These are phyloP conservation scores for Trametes versicolor DNA, from an alignment of 1,284 basidiomycete genomes.

Conservation along the genomic window DNA sequence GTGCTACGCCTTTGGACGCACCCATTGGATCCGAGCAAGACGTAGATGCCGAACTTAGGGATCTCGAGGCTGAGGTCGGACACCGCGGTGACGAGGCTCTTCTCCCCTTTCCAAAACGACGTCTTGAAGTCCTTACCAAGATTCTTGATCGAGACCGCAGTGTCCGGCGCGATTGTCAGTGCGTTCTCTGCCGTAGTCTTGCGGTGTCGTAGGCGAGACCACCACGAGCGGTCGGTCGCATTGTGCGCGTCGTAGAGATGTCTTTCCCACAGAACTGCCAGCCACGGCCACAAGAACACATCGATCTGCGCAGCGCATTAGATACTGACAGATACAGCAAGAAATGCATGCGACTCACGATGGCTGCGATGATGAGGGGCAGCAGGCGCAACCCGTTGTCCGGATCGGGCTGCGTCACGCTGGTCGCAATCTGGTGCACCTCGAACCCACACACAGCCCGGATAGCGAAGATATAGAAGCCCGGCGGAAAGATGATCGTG, in stretches of 20 bases:
- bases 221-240: slow-evolving; percentile 43
- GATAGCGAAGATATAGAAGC: slow-evolving; percentile 79
- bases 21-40: slow-evolving; percentile 81
- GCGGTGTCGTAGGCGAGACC: slow-evolving; percentile 37
- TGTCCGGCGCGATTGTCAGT: slow-evolving; percentile 48
- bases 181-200: slow-evolving; percentile 31
- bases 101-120: slow-evolving; percentile 51
- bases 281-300: slow-evolving; percentile 75
- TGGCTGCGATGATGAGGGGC: slow-evolving; percentile 68
- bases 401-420: slow-evolving; percentile 65
- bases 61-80: slow-evolving; percentile 71
- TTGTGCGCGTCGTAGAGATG: slow-evolving; percentile 68
- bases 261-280: slow-evolving; percentile 69
- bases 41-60: slow-evolving; percentile 77
- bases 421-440: slow-evolving; percentile 59
- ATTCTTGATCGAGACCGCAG: slow-evolving; percentile 69
- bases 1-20: slow-evolving; percentile 41
- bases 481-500: slow-evolving; percentile 78
- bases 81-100: slow-evolving; percentile 64
- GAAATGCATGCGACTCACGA: slow-evolving; percentile 55
- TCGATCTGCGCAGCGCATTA: slow-evolving; percentile 57
- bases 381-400: slow-evolving; percentile 65
- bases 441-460: slow-evolving; percentile 76
- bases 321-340: background rate
- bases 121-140: slow-evolving; percentile 66